Base-by-base conservation (phyloP, 2,329 filamentous ascomycete genomes). In the Orbilia ellipsospora region DNA sequence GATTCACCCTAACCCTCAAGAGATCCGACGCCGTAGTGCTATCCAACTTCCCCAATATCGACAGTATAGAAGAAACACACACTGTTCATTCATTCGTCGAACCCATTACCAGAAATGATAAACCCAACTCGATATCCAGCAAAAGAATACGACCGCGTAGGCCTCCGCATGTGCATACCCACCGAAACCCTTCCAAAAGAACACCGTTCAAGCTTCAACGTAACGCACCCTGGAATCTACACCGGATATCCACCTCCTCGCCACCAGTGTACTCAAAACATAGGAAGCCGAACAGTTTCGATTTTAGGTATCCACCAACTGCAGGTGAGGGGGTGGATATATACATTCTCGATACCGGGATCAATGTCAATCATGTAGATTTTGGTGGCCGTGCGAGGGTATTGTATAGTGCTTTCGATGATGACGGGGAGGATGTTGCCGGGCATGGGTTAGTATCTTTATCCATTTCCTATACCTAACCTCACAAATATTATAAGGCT, bases 311-410 rank as follows among this genome's bases (percentile, higher is more conserved):
- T 26, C 60, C 45, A 4, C 78, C 57, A 16, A 68, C 60, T 13
- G 78, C 79, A 7, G 84, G 83, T 6, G 80, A 80, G 55, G 84
- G 81, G 12, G 84, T 83, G 2, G 85, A 83, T 57, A 81, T 83
- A 16, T 86, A 86, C 77, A 79, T 86, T 52, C 81, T 86, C 52
- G 85, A 86, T 77, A 84, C 84, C 1, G 84, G 85, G 1, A 83
- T 81, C 31, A 70, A 78, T n/a, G 20, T n/a, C 15, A 20, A 15
- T 12, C 76, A 79, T 42, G 68, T 65, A 16, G 79, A 79, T 31
- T 80, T 81, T 36, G 80, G 78, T 1, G 78, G 76, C 20, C 77
- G 78, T n/a, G 78, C 78, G 1, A 79, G 61, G 75, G 23, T 61
- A 15, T 20, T 77, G 77, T 72, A 77, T 23, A 36, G 20, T 52